Conservation (phyloP, 2,329 filamentous ascomycete genomes). For the Cercospora nicotianae region DNA sequence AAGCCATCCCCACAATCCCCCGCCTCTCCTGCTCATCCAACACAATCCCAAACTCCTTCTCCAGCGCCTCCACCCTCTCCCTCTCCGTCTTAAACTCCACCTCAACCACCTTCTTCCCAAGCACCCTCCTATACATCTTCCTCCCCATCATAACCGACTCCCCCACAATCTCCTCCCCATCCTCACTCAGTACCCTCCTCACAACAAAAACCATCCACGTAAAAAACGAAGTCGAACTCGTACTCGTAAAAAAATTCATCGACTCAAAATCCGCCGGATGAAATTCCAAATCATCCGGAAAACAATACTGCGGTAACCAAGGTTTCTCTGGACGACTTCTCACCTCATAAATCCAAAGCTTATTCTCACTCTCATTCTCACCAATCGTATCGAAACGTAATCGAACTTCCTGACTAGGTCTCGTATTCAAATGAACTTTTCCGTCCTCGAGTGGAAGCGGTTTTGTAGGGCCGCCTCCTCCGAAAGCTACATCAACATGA, state of each 20-base stretch:
- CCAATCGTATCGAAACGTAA: constrained; percentile 24
- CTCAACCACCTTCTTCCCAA: constrained; percentile 45
- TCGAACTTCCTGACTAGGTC: constrained; percentile 16
- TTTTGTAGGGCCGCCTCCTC: constrained; percentile 59
- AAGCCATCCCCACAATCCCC: constrained; percentile 38
- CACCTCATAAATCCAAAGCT: constrained; percentile 47
- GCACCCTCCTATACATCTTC: constrained; percentile 47
- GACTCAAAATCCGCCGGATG: constrained; percentile 60
- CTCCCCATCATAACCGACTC: constrained; percentile 45
- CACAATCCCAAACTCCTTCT: constrained; percentile 47
- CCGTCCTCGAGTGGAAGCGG: constrained; percentile 58
- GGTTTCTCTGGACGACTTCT: constrained; percentile 25
- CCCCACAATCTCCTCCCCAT: constrained; percentile 39
- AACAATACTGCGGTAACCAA: constrained; percentile 65
- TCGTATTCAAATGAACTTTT: constrained; percentile 32
- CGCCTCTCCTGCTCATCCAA: constrained; percentile 42
- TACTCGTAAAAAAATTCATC: constrained; percentile 59
- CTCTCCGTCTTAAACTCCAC: constrained; percentile 44
- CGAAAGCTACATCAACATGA: constrained; percentile 65
- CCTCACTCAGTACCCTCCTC: constrained; percentile 53
- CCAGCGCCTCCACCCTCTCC: constrained; percentile 46
- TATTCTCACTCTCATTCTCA: constrained; percentile 31
- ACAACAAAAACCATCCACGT: constrained; percentile 54
- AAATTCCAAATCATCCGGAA: constrained; percentile 62
- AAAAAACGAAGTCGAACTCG: constrained; percentile 54